A percentile compares a stretch with the other conserved stretches of the same genome.
Evolutionary conservation across 495 filamentous ascomycete species (phyloP).

Genomic region (Penicillium alfredii): DNA sequence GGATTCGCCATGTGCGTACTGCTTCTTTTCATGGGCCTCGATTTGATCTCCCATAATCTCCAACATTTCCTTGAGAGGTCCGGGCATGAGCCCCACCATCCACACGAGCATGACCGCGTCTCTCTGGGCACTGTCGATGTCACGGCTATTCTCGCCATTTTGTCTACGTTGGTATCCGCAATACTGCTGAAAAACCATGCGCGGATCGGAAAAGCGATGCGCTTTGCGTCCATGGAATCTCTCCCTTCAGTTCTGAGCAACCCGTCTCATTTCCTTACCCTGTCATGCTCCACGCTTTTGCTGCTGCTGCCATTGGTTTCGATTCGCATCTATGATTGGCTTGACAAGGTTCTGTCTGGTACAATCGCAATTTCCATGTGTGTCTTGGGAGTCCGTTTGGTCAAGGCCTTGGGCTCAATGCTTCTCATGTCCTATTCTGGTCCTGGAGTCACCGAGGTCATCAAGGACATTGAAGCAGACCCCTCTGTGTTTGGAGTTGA

Average conservation of each 20-base stretch:
- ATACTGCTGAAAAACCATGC: slow-evolving; percentile 86
- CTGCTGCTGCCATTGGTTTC: slow-evolving; percentile 78
- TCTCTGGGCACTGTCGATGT: slow-evolving; percentile 70
- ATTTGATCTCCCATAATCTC: slow-evolving; percentile 85
- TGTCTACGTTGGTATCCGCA: slow-evolving; percentile 79
- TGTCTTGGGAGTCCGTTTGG: slow-evolving; percentile 70
- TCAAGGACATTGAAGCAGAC: slow-evolving; percentile 79
- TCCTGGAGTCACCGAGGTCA: slow-evolving; percentile 62
- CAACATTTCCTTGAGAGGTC: slow-evolving; percentile 75
- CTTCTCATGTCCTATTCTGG: slow-evolving; percentile 84
- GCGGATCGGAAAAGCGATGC: slow-evolving; percentile 78
- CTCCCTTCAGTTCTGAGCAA: slow-evolving; percentile 80
- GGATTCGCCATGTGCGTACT: slow-evolving; percentile 97
- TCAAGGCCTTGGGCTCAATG: slow-evolving; percentile 82
- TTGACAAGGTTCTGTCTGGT: slow-evolving; percentile 75
- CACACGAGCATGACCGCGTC: slow-evolving; percentile 61
- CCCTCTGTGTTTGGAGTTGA: slow-evolving; percentile 68
- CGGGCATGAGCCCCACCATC: slow-evolving; percentile 62
- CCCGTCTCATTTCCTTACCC: slow-evolving; percentile 87
- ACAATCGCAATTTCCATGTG: slow-evolving; percentile 84
- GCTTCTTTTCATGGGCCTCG: slow-evolving; percentile 92
- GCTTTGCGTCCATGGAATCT: slow-evolving; percentile 75
- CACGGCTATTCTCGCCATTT: slow-evolving; percentile 80
- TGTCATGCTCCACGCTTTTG: slow-evolving; percentile 74
- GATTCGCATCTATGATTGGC: slow-evolving; percentile 64